These are phyloP conservation scores for Basidiobolus heterosporus DNA, from an alignment of 371 early-diverging fungal species.

Conservation along the genomic window DNA sequence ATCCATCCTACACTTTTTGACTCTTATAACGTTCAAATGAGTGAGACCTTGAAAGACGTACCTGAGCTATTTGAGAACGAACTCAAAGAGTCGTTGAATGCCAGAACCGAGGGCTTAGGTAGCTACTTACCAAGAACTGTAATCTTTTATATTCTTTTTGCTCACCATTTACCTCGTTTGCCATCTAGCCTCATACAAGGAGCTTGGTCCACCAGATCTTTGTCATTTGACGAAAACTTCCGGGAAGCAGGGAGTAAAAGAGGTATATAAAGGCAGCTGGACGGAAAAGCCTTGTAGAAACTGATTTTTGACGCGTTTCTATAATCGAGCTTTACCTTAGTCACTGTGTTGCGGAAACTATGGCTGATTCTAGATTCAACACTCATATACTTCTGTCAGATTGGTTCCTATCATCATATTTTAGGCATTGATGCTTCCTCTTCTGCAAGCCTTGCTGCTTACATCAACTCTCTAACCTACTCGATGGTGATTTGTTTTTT, in stretches of 20 bases:
- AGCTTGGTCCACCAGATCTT: slow-evolving; percentile 92
- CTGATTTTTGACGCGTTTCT: too few species aligned
- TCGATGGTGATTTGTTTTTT: slow-evolving; percentile 37
- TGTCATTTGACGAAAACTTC: slow-evolving; percentile 83
- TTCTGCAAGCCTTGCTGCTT: slow-evolving; percentile 84
- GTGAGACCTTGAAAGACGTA: slow-evolving; percentile 47
- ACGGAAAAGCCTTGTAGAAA: too few species aligned
- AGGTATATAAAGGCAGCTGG: too few species aligned
- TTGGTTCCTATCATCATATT: slow-evolving; percentile 83
- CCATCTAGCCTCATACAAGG: slow-evolving; percentile 53
- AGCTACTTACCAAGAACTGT: slow-evolving; percentile 9
- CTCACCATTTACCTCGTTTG: neutral
- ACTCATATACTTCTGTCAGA: slow-evolving; percentile 16
- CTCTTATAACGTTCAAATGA: neutral
- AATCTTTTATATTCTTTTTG: neutral
- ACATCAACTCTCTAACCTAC: slow-evolving; percentile 86
- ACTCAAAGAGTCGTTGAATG: slow-evolving; percentile 64
- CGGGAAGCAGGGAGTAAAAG: slow-evolving; percentile 58
- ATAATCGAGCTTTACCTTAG: too few species aligned
- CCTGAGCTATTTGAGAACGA: slow-evolving; percentile 89
- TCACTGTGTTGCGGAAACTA: too few species aligned
- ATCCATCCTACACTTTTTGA: too few species aligned
- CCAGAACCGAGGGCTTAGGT: slow-evolving; percentile 83
- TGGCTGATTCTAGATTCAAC: neutral
- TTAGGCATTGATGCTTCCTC: slow-evolving; percentile 87